These are phyloP conservation scores for Xylaria grammica DNA, from an alignment of 495 filamentous ascomycete species.

Conservation along the genomic window DNA sequence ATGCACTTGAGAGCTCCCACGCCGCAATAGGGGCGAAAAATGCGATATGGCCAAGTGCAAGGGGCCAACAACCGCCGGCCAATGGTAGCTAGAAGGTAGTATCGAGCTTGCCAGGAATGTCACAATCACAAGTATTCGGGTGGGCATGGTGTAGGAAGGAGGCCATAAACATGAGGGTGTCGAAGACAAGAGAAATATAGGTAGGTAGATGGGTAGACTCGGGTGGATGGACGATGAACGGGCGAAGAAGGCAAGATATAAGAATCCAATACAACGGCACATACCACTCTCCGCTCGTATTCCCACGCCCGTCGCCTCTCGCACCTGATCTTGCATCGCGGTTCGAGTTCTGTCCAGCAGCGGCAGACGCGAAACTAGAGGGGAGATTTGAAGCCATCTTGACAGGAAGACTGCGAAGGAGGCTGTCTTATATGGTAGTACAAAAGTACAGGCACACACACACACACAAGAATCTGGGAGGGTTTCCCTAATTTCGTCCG, in stretches of 20 bases:
- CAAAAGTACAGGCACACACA: conserved; percentile 10
- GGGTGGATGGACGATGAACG: neutral
- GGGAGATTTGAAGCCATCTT: conserved; percentile 77
- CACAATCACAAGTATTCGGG: no score
- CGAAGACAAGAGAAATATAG: no score
- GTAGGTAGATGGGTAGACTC: neutral
- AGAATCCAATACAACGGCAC: conserved; percentile 7
- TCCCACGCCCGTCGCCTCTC: conserved; percentile 59
- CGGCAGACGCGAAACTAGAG: conserved; percentile 84
- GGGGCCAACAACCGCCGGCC: neutral
- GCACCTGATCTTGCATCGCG: conserved; percentile 56
- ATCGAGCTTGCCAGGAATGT: conserved; percentile 7
- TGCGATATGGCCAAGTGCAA: conserved; percentile 1
- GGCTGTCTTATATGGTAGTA: conserved; percentile 21
- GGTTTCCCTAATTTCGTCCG: neutral
- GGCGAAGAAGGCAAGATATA: neutral
- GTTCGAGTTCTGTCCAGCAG: conserved; percentile 71
- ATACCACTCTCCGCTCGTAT: conserved; percentile 39
- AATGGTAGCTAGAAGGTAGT: neutral
- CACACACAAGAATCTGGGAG: neutral
- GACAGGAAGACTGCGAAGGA: conserved; percentile 1
- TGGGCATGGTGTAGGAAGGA: no score
- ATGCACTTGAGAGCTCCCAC: conserved; percentile 13
- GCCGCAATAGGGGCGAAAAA: conserved; percentile 57
- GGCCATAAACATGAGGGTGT: no score